Conservation (phyloP, 2,329 filamentous ascomycete species). For the Sporothrix luriei region DNA sequence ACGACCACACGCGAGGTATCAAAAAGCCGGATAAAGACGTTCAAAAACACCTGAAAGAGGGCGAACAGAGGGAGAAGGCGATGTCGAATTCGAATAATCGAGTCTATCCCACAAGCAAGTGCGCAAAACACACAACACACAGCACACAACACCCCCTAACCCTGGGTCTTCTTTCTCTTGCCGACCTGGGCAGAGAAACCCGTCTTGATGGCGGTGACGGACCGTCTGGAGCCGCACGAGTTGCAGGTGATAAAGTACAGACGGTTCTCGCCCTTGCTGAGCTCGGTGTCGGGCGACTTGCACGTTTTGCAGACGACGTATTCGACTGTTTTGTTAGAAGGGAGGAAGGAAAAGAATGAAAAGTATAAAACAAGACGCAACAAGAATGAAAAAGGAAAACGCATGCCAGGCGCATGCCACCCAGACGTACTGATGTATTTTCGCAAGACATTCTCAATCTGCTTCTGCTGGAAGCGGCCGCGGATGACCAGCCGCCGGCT, state of each 20-base stretch:
- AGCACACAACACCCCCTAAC: constrained; percentile 54
- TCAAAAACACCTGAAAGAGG: background rate
- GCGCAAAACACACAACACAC: background rate
- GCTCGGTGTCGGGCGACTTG: constrained; percentile 88
- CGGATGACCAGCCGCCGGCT: constrained; percentile 86
- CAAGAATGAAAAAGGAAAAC: background rate
- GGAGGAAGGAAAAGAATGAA: too few relatives aligned
- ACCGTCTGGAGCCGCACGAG: constrained; percentile 73
- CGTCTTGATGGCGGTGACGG: constrained; percentile 97
- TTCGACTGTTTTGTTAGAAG: constrained; percentile 64
- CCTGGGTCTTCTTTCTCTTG: constrained; percentile 94
- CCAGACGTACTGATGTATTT: constrained; percentile 80
- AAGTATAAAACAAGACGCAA: too few relatives aligned
- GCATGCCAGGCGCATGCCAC: too few relatives aligned
- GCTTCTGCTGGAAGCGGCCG: constrained; percentile 99
- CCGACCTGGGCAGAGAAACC: constrained; percentile 99
- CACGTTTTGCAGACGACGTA: constrained; percentile 99
- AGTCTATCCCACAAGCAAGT: background rate
- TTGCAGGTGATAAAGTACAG: constrained; percentile 86
- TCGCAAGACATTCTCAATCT: constrained; percentile 95
- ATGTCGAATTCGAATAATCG: too few relatives aligned
- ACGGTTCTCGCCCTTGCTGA: constrained; percentile 99
- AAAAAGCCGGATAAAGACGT: background rate
- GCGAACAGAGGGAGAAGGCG: background rate
- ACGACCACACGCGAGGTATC: background rate